Conservation (phyloP, 345 rosid genomes). For the Aquilaria sinensis region DNA sequence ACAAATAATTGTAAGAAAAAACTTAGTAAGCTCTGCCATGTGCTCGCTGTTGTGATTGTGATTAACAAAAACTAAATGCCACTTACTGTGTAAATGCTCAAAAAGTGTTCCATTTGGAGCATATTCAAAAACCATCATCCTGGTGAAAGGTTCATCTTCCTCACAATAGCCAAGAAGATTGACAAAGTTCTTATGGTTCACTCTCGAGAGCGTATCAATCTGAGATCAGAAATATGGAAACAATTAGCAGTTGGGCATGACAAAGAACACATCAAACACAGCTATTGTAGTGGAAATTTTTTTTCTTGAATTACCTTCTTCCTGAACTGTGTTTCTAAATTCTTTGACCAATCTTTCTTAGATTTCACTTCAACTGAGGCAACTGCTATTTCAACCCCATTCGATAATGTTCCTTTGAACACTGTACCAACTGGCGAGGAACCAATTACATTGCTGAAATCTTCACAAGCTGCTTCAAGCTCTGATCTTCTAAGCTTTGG, state of each 20-base stretch:
- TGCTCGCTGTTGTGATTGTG: neutral
- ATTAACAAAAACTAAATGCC: neutral
- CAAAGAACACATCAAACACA: slow-evolving; percentile 1
- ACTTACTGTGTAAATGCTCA: slow-evolving; percentile 88
- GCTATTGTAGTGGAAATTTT: slow-evolving; percentile 1
- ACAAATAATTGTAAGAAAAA: neutral
- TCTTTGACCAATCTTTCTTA: slow-evolving; percentile 61
- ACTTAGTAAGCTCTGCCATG: too few species aligned
- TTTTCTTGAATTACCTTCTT: slow-evolving; percentile 50
- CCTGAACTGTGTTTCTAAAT: slow-evolving; percentile 65
- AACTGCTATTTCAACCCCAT: slow-evolving; percentile 90
- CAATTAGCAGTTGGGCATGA: slow-evolving; percentile 11
- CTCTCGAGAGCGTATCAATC: slow-evolving; percentile 71
- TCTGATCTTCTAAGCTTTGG: slow-evolving; percentile 80
- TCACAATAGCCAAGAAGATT: slow-evolving; percentile 89
- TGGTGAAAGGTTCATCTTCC: slow-evolving; percentile 80
- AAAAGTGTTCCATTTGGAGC: slow-evolving; percentile 93
- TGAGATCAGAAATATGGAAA: slow-evolving; percentile 29
- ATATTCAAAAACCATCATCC: slow-evolving; percentile 97
- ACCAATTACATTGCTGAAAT: slow-evolving; percentile 87
- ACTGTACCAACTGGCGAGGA: slow-evolving; percentile 60
- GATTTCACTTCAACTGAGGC: slow-evolving; percentile 45
- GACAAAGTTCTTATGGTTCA: slow-evolving; percentile 90
- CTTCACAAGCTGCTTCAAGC: slow-evolving; percentile 92
- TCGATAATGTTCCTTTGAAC: slow-evolving; percentile 89